A percentile compares a stretch with the other conserved stretches of the same genome.
Conservation (phyloP, 2,329 filamentous ascomycete species). For the Rhynchosporium graminicola region DNA sequence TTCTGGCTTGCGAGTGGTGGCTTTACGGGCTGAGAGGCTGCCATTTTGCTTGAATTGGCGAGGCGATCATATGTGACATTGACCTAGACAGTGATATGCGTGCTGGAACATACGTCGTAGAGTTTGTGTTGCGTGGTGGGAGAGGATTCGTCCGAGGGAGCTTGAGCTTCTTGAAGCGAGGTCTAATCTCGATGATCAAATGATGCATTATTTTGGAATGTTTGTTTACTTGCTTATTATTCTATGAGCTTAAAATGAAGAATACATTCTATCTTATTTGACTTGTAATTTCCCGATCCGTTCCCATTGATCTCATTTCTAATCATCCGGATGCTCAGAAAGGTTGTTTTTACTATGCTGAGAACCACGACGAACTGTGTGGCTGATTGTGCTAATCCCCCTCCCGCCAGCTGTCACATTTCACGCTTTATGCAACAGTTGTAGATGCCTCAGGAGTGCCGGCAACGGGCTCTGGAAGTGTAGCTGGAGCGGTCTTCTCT, state of each 20-base stretch:
- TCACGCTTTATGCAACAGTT: not conserved
- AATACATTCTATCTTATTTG: conserved; percentile 5
- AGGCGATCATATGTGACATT: conserved; percentile 21
- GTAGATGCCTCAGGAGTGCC: conserved; percentile 3
- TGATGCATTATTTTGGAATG: conserved; percentile 1
- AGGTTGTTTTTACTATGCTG: no score
- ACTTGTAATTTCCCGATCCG: not conserved
- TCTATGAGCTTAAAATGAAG: not conserved
- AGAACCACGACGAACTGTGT: no score
- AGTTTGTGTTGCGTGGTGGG: conserved; percentile 8
- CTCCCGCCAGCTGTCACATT: not conserved
- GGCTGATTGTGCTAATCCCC: no score
- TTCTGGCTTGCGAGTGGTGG: conserved; percentile 31
- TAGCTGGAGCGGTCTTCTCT: conserved; percentile 2
- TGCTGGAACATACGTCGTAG: conserved; percentile 18
- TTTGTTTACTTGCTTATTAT: conserved; percentile 9
- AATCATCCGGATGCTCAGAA: no score
- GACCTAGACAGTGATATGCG: not conserved
- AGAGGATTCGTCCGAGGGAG: not conserved
- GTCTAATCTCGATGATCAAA: conserved; percentile 4
- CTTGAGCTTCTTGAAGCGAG: conserved; percentile 16
- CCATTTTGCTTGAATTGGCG: conserved; percentile 33
- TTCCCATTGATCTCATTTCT: no score
- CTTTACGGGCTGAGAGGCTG: conserved; percentile 39
- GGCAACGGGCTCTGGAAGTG: conserved; percentile 1